phyloP scores from a whole-genome alignment of 2,329 filamentous ascomycete species.

The Arthroderma uncinatum region DNA sequence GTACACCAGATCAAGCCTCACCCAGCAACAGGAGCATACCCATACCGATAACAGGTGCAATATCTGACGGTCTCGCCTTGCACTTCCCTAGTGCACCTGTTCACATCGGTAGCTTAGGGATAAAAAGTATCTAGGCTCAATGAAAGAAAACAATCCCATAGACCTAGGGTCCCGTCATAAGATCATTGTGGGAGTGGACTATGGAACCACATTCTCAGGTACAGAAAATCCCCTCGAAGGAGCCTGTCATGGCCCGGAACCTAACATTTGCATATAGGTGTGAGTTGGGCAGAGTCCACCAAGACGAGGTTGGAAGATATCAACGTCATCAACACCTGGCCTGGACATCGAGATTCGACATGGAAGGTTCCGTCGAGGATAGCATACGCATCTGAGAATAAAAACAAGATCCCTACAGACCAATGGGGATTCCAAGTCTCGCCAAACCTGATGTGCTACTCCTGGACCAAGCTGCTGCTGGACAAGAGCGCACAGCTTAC shows the following conservation, averaged over 20 bases:
- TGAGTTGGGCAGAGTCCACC: constrained; percentile 15
- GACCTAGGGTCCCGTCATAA: constrained; percentile 7
- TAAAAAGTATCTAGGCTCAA: neutral
- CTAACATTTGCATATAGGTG: constrained; percentile 10
- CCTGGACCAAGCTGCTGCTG: constrained; percentile 24
- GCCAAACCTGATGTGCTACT: constrained; percentile 18
- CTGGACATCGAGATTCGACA: constrained; percentile 14
- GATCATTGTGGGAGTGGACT: constrained; percentile 18
- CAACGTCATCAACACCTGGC: constrained; percentile 19
- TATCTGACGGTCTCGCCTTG: neutral
- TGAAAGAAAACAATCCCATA: neutral
- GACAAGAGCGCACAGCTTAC: constrained; percentile 16
- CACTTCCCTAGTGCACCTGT: neutral
- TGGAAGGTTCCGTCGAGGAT: constrained; percentile 22
- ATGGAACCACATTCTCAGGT: constrained; percentile 17
- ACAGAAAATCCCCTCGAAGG: neutral
- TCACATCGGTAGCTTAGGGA: neutral
- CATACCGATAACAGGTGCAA: neutral
- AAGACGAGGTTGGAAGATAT: constrained; percentile 15
- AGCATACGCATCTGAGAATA: constrained; percentile 20
- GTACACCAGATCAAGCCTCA: too few relatives aligned
- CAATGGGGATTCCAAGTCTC: constrained; percentile 22
- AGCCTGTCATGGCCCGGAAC: neutral
- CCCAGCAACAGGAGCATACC: neutral
- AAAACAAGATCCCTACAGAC: neutral